Percentiles rank a stretch among this genome's conserved stretches.
These are phyloP conservation scores for Leccinum pellstonianum DNA, from an alignment of 768 basidiomycete species.

Conservation along the genomic window DNA sequence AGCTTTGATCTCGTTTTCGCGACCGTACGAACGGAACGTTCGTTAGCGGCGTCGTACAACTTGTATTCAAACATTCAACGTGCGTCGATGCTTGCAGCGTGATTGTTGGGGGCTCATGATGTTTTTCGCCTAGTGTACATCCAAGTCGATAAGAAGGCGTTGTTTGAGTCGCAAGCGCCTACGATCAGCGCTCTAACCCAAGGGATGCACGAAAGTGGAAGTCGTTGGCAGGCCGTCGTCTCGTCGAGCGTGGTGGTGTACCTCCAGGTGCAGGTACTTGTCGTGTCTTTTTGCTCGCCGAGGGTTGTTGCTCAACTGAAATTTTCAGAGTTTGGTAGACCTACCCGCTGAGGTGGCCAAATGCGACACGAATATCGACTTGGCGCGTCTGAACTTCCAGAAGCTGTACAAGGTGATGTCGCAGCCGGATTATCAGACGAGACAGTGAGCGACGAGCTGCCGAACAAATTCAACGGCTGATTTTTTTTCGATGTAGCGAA, in stretches of 20 bases:
- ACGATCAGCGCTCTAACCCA: conserved; percentile 83
- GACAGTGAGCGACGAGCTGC: conserved; percentile 39
- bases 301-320: not conserved
- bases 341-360: conserved; percentile 85
- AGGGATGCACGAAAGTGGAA: conserved; percentile 77
- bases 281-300: too few species aligned
- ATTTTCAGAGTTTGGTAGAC: conserved; percentile 71
- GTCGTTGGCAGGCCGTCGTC: conserved; percentile 59
- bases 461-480: conserved; percentile 38
- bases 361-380: conserved; percentile 14
- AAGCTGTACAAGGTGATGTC: too few species aligned
- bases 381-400: conserved; percentile 40
- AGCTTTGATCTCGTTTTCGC: too few species aligned
- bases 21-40: too few species aligned
- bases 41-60: too few species aligned
- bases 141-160: conserved; percentile 58
- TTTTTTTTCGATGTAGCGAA: conserved; percentile 6
- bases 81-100: too few species aligned
- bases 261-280: conserved; percentile 74
- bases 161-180: conserved; percentile 70
- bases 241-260: conserved; percentile 60
- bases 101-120: too few species aligned
- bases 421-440: too few species aligned
- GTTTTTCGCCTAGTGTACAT: conserved; percentile 30
- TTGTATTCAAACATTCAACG: too few species aligned